Percentiles rank a stretch among this genome's conserved stretches.
Evolutionary conservation across 225 moss, liverwort and hornwort genomes (phyloP).

Genomic region (Lunularia cruciata): DNA sequence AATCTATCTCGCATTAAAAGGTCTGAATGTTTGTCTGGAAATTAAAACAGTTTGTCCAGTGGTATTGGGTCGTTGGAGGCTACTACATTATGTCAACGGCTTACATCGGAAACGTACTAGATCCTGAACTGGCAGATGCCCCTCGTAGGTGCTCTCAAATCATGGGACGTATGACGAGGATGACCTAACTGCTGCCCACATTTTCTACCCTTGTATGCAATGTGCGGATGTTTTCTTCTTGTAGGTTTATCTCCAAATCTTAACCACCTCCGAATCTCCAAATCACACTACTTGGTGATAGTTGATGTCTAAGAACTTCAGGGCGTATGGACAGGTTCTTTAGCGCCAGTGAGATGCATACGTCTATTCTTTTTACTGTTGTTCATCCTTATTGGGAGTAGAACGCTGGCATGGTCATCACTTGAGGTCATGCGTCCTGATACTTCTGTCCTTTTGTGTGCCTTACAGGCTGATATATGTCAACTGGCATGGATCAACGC

Average conservation of each 20-base stretch:
- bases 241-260: constrained; percentile 31
- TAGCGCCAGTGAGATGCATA: too few relatives aligned
- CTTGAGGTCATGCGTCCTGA: not conserved
- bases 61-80: not conserved
- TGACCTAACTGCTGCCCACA: constrained; percentile 79
- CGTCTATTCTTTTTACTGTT: too few relatives aligned
- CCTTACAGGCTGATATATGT: constrained; percentile 58
- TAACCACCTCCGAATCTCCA: not conserved
- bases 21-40: constrained; percentile 3
- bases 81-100: not conserved
- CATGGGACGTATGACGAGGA: constrained; percentile 82
- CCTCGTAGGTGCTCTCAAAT: constrained; percentile 65
- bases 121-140: not conserved
- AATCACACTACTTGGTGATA: too few relatives aligned
- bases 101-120: too few relatives aligned
- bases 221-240: constrained; percentile 92
- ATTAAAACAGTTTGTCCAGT: not conserved
- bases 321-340: too few relatives aligned
- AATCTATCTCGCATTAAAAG: constrained; percentile 66
- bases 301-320: too few relatives aligned
- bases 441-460: not conserved
- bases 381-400: too few relatives aligned
- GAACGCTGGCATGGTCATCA: not conserved
- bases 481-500: constrained; percentile 85
- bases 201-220: constrained; percentile 97